These are phyloP conservation scores for Bruguiera hainesii DNA, from an alignment of 441 rosid genomes.

Conservation along the genomic window DNA sequence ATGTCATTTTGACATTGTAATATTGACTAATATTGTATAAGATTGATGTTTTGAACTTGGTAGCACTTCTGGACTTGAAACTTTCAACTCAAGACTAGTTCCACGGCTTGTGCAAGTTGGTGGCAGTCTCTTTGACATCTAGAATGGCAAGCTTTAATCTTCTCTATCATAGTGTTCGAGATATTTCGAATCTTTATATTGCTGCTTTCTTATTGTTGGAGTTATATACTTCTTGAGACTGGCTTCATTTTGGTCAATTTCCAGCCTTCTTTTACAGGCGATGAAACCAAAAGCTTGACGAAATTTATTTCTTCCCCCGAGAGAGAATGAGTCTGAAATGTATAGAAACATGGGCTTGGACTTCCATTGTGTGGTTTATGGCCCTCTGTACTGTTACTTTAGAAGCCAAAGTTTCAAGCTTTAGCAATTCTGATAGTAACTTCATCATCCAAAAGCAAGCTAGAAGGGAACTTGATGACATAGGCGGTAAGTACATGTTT, in stretches of 20 bases:
- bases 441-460: neutral
- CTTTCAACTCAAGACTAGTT: no score
- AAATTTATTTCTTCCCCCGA: neutral
- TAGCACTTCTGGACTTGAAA: no score
- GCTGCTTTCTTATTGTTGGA: neutral
- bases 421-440: neutral
- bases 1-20: no score
- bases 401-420: slow-evolving; percentile 2
- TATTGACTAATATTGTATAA: no score
- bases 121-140: neutral
- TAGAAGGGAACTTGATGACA: slow-evolving; percentile 30
- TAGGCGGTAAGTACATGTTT: slow-evolving; percentile 17
- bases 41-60: no score
- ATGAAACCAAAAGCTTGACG: neutral
- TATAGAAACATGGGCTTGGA: neutral
- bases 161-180: no score
- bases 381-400: neutral
- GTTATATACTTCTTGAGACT: neutral
- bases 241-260: neutral
- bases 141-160: neutral
- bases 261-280: neutral
- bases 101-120: slow-evolving; percentile 1
- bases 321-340: slow-evolving; percentile 5
- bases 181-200: neutral
- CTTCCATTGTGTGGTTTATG: slow-evolving; percentile 5